Conservation (phyloP, 2,329 filamentous ascomycete species). For the Claviceps arundinis region DNA sequence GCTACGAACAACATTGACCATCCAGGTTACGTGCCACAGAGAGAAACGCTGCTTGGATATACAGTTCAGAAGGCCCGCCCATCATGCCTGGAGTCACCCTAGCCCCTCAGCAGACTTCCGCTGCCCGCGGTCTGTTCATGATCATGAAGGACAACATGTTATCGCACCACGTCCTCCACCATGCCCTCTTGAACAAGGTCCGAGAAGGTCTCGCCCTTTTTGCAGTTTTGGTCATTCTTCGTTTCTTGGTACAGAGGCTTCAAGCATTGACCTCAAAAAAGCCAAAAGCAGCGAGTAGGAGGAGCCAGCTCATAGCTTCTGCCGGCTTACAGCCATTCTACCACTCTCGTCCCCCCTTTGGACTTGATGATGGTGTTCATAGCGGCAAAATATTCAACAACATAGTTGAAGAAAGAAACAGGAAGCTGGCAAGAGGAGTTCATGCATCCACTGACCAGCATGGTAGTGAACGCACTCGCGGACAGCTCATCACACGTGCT, state of each 20-base stretch:
- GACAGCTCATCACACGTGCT: constrained; percentile 25
- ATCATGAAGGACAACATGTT: constrained; percentile 18
- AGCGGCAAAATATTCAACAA: background rate
- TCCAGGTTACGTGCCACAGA: too few species aligned
- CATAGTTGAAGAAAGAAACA: constrained; percentile 1
- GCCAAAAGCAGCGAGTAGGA: background rate
- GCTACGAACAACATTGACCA: background rate
- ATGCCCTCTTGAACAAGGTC: constrained; percentile 15
- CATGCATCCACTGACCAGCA: background rate
- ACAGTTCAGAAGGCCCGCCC: constrained; percentile 4
- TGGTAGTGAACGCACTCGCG: constrained; percentile 14
- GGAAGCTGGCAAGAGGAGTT: background rate
- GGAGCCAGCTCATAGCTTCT: constrained; percentile 7
- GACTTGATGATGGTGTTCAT: constrained; percentile 16
- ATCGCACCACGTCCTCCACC: constrained; percentile 8
- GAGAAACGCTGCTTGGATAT: too few species aligned
- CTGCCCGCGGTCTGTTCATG: constrained; percentile 13
- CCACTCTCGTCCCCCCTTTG: constrained; percentile 11
- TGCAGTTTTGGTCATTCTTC: constrained; percentile 22
- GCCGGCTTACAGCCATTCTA: background rate
- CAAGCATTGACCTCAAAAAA: constrained; percentile 4
- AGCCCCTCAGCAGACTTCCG: constrained; percentile 20
- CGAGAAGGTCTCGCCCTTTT: constrained; percentile 20
- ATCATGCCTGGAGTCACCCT: constrained; percentile 19
- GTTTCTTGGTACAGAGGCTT: constrained; percentile 15